Evolutionary conservation across 1,284 basidiomycete genomes (phyloP).

Genomic region (Trichosporon sp.): DNA sequence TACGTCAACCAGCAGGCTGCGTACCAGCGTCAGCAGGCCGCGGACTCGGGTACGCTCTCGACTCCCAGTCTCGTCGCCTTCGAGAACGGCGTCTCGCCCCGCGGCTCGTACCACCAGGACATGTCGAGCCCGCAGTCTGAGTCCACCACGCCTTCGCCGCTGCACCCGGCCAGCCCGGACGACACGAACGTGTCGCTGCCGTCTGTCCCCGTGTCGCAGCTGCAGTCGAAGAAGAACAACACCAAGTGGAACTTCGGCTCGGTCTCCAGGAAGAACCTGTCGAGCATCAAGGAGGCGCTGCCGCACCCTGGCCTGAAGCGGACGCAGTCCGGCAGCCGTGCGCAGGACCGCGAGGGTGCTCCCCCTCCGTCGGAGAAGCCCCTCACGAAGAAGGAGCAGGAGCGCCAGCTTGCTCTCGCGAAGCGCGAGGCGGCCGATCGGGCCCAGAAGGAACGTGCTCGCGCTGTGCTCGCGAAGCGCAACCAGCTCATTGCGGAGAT

Average conservation of each 20-base stretch:
- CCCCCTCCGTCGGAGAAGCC: conserved; percentile 37
- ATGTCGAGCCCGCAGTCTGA: neutral
- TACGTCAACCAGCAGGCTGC: conserved; percentile 31
- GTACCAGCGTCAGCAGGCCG: conserved; percentile 14
- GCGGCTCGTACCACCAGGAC: neutral
- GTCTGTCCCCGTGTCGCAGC: neutral
- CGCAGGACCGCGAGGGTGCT: conserved; percentile 58
- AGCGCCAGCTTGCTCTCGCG: conserved; percentile 80
- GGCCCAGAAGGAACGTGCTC: conserved; percentile 70
- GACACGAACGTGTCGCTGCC: neutral
- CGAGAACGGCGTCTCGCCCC: neutral
- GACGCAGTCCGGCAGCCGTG: conserved; percentile 66
- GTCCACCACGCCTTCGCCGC: neutral
- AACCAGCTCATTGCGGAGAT: conserved; percentile 63
- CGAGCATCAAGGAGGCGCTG: neutral
- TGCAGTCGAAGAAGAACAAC: conserved; percentile 47
- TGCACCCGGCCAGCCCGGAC: neutral
- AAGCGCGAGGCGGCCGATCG: conserved; percentile 70
- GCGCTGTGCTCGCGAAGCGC: conserved; percentile 93
- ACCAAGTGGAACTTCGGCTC: conserved; percentile 48
- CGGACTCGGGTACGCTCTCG: conserved; percentile 7
- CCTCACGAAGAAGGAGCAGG: conserved; percentile 71
- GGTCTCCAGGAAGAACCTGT: conserved; percentile 45
- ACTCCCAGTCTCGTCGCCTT: conserved; percentile 9
- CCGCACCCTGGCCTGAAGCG: conserved; percentile 59